A percentile compares a stretch with the other conserved stretches of the same genome.
Evolutionary conservation across 2,329 filamentous ascomycete genomes (phyloP).

Genomic region (Ophiostoma perfectum): DNA sequence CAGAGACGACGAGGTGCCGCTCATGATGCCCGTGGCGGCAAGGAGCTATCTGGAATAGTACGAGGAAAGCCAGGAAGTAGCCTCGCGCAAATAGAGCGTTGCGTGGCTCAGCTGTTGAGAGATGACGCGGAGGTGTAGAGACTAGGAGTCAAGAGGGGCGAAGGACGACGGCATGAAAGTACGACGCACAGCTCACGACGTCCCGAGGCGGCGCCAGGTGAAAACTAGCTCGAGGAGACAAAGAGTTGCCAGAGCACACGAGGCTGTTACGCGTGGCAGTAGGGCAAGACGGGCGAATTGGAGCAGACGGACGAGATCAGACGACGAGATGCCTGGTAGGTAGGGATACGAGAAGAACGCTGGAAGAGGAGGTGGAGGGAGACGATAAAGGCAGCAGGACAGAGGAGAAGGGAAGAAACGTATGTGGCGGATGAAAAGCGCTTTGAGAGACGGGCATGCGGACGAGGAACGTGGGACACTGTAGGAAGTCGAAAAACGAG

Average conservation of each 20-base stretch:
- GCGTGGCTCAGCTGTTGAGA: not conserved
- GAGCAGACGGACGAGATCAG: not conserved
- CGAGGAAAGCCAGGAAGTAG: slow-evolving; percentile 3
- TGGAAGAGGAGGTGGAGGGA: not conserved
- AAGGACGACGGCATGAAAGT: not conserved
- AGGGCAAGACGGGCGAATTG: not conserved
- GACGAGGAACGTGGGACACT: slow-evolving; percentile 11
- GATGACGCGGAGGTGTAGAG: slow-evolving; percentile 11
- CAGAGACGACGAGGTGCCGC: slow-evolving; percentile 2
- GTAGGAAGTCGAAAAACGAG: not conserved
- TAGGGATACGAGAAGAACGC: not conserved
- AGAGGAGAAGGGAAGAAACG: slow-evolving; percentile 1
- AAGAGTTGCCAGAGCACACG: not conserved
- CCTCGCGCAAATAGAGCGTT: not conserved
- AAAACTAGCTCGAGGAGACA: not conserved
- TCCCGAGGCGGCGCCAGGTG: not conserved
- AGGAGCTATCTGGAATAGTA: not conserved
- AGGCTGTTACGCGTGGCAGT: not conserved
- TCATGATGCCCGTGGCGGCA: slow-evolving; percentile 17
- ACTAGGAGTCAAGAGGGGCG: not conserved
- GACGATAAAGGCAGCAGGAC: not conserved
- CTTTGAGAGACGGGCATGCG: not conserved
- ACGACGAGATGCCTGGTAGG: not conserved
- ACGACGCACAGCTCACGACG: not conserved
- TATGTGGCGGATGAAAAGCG: not conserved